Evolutionary conservation across 306 rosid species (phyloP).

Genomic region (Luffa aegyptiaca): DNA sequence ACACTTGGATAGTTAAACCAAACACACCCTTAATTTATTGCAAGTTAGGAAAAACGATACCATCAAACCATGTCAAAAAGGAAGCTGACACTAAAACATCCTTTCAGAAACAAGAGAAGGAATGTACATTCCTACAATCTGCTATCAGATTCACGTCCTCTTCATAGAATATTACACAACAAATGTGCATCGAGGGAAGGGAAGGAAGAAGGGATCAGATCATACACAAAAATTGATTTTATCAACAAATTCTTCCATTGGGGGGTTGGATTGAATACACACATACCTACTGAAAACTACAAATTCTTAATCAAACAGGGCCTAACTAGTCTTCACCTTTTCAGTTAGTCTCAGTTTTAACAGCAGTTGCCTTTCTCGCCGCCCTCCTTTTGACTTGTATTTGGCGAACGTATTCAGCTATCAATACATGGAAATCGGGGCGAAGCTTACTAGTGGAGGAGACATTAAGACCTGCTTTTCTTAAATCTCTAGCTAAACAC

Average conservation of each 20-base stretch:
- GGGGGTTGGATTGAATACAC: background rate
- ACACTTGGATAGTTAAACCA: too few relatives aligned
- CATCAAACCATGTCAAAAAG: background rate
- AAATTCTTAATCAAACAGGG: background rate
- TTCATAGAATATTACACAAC: background rate
- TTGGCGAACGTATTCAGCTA: constrained; percentile 32
- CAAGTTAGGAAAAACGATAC: background rate
- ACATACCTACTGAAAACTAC: background rate
- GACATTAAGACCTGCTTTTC: constrained; percentile 36
- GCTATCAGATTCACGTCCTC: background rate
- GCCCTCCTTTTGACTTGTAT: constrained; percentile 39
- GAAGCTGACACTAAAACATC: background rate
- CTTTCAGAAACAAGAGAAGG: background rate
- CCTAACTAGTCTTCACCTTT: constrained; percentile 4
- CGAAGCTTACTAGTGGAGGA: constrained; percentile 29
- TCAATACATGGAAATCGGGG: constrained; percentile 45
- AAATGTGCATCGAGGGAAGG: background rate
- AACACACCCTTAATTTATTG: background rate
- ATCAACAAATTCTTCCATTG: background rate
- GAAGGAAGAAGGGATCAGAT: background rate
- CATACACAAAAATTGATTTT: background rate
- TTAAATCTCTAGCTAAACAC: constrained; percentile 38
- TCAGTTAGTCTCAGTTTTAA: constrained; percentile 20
- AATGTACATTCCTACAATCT: background rate
- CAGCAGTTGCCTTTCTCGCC: constrained; percentile 10